A percentile compares a stretch with the other conserved stretches of the same genome.
Evolutionary conservation across 2,329 filamentous ascomycete species (phyloP).

Genomic region (Coniochaeta ligniaria): DNA sequence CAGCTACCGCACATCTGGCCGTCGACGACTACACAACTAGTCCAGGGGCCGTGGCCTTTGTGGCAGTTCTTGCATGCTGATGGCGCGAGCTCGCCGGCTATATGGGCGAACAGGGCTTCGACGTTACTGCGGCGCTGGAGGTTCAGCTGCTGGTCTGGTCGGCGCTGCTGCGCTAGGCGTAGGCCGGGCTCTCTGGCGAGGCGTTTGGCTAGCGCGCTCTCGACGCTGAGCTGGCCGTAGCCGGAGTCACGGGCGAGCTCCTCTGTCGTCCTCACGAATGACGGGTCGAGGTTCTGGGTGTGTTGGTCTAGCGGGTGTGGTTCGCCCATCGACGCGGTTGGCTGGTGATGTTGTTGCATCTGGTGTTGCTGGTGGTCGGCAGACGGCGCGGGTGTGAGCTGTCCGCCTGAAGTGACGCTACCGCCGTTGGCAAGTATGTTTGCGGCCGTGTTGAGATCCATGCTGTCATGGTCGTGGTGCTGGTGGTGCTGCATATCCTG

Average conservation of each 20-base stretch:
- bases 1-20: slow-evolving; percentile 56
- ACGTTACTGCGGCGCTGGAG: slow-evolving; percentile 52
- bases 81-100: slow-evolving; percentile 40
- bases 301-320: slow-evolving; percentile 7
- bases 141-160: slow-evolving; percentile 47
- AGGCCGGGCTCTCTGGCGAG: slow-evolving; percentile 41
- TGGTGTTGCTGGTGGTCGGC: slow-evolving; percentile 17
- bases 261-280: slow-evolving; percentile 32
- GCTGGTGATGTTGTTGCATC: slow-evolving; percentile 18
- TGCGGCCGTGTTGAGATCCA: slow-evolving; percentile 21
- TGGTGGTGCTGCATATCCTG: slow-evolving; percentile 22
- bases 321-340: not conserved
- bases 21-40: slow-evolving; percentile 48
- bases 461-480: slow-evolving; percentile 17
- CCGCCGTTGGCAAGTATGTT: slow-evolving; percentile 23
- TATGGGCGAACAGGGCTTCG: slow-evolving; percentile 50
- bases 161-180: slow-evolving; percentile 44
- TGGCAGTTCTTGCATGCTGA: slow-evolving; percentile 53
- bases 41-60: slow-evolving; percentile 55
- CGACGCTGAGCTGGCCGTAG: slow-evolving; percentile 38
- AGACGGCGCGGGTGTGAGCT: not conserved
- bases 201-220: slow-evolving; percentile 48
- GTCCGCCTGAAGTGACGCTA: slow-evolving; percentile 3
- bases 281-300: slow-evolving; percentile 15
- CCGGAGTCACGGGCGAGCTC: slow-evolving; percentile 39